phyloP scores from a whole-genome alignment of 371 early-diverging fungal species.

The Haplosporangium sp. region DNA sequence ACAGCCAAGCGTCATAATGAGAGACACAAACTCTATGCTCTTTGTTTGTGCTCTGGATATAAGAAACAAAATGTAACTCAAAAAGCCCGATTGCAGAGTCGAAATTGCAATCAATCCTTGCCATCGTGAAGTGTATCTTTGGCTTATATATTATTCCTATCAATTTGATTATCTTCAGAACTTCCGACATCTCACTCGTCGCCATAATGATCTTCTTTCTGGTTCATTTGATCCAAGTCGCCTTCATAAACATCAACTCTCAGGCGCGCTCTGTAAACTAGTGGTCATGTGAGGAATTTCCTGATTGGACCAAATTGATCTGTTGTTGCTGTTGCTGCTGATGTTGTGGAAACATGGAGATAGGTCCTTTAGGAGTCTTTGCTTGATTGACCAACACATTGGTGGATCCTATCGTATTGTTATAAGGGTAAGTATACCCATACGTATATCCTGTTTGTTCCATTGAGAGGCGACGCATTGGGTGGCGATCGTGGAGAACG shows the following conservation, averaged over 20 bases:
- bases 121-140: too few relatives aligned
- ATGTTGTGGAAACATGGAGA: background rate
- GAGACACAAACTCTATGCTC: too few relatives aligned
- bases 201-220: background rate
- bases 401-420: background rate
- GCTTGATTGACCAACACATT: background rate
- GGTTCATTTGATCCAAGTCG: background rate
- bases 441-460: slow-evolving; percentile 1
- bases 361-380: background rate
- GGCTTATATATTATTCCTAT: background rate
- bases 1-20: too few relatives aligned
- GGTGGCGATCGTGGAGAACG: slow-evolving; percentile 15
- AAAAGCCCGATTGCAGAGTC: too few relatives aligned
- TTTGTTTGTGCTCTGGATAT: too few relatives aligned
- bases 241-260: background rate
- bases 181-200: background rate
- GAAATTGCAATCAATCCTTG: too few relatives aligned
- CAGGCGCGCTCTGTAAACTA: background rate
- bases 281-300: background rate
- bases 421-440: slow-evolving; percentile 11
- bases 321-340: slow-evolving; percentile 2
- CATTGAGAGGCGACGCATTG: slow-evolving; percentile 14
- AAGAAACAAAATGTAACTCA: too few relatives aligned
- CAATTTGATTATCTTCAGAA: background rate
- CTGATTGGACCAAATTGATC: too few relatives aligned